Evolutionary conservation across 2,329 filamentous ascomycete species (phyloP), one percentile per base, ranked within the genome.

Genomic region (Colletotrichum lupini): DNA sequence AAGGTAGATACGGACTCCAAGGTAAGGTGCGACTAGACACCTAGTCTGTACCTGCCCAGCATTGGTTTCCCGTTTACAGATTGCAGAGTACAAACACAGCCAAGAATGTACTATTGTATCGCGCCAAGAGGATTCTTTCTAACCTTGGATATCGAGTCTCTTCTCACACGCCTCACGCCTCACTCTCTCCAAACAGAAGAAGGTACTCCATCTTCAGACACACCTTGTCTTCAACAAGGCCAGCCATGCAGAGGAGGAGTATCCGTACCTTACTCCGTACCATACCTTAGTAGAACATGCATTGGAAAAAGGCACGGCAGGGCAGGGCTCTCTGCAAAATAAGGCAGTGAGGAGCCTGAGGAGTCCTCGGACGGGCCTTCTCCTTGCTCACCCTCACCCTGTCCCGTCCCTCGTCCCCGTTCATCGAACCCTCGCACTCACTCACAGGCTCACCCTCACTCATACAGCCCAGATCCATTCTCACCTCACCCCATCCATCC

Each of bases 401-500:
- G 53, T 56, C 53, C 53, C 53, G 53, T 28, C 53, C 37, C 37
- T 42, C 12, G 37, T 42, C 37, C 37, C 22, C 22, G n/a, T 49
- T 55, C 49, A 30, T 64, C 62, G 62, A 56, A 49, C 52, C 26
- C 52, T 56, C 62, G 55, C 30, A 52, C 49, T 56, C 30, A 52
- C 49, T 56, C 37, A 42, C 37, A 42, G 16, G 37, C 37, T 42
- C 37, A 42, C 37, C 37, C 37, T 42, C 37, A 42, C 37, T 42
- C 37, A 42, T 42, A 16, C 37, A 42, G 37, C 14, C 28, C 62
- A 32, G 37, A 65, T 42, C 62, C 62, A 65, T 42, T 49, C 62
- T 65, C 62, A 65, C 62, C 62, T 65, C 32, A 28, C 62, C 49
- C 46, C 61, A 57, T 57, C 28, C 55, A 64, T 63, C 30, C 30